Base-by-base conservation (phyloP, 768 basidiomycete genomes). In the Lactifluus echinatus region DNA sequence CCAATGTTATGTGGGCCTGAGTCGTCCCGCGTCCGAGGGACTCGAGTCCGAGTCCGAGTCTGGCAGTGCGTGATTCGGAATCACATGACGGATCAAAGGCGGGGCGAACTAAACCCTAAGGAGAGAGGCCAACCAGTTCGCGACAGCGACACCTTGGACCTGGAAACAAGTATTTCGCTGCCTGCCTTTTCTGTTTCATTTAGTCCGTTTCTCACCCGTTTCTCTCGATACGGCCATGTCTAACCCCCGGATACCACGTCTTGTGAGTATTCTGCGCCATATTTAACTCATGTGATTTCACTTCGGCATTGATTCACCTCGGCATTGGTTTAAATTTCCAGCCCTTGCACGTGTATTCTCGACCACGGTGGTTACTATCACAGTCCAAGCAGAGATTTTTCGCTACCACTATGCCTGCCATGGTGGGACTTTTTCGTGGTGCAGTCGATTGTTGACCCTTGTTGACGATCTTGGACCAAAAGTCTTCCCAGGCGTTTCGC, bases 401-500 rank as follows among this genome's bases (percentile, higher is more conserved):
- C 61, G 71, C 71, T 43, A 55, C 69, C 31, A 69, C 74, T 46
- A 56, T 64, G 48, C 61, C 64, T 46, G 53, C 61, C 60, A 76
- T 78, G 75, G 76, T 73, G 33, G 19, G 67, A 51, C 44, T 24
- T 14, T 23, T 53, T 40, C n/a, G 10, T 28, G 8, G 10, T 28
- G 8, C 8, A 0, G 5, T 1, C 40, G 12, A n/a, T 40, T 26
- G 2, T 33, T 36, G 7, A 45, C 24, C 46, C 4, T 53, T 48
- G 36, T 31, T 14, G 28, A 14, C 53, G 31, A 34, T 36, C 5
- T 23, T 26, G 12, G 17, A 31, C 29, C 34, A 4, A 52, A 52
- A 77, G 76, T 71, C 76, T 28, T 75, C 79, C 56, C 75, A 79
- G 65, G 69, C 73, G 31, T 85, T 80, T 70, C 87, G 94, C 57